Base-by-base conservation (phyloP, 148 eudicot genomes). In the Dianthus caryophyllus region DNA sequence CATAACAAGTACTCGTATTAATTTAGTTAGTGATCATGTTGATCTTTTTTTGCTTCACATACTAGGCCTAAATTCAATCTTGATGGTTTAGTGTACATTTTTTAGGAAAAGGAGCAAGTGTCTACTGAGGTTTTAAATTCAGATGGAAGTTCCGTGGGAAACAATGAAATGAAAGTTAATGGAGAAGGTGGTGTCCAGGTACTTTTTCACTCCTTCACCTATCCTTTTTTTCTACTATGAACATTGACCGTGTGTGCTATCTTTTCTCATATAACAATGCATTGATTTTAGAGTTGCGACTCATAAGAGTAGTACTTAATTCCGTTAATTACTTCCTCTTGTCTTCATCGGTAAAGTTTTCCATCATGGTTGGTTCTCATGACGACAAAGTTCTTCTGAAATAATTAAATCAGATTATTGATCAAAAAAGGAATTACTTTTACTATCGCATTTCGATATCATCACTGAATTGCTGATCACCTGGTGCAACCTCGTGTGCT, bases 131-230 rank as follows among this genome's bases (percentile, higher is more conserved):
- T 74, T 75, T 63, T 74, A 65, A 77, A 79, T 64, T 70, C 85
- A 22, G 64, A 74, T 55, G 69, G 71, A 21, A 69, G 71, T 55
- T 66, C 52, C 29, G 14, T 72, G 11, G 73, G 41, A 53, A 78
- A 69, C 38, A 75, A 68, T 30, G 81, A 71, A 30, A 75, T 52
- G 39, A 85, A 76, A 62, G 65, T 63, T 18, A 70, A 67, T 57
- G 75, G 63, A 25, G 77, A 78, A 80, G 82, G 21, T 25, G 80
- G 72, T 64, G 25, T 15, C 41, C 79, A 90, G 90, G 98, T 94
- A 79, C 39, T 30, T 46, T 31, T 16, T 61, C 38, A 38, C 47
- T 0, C 6, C 46, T 54, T 26, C 65, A 69, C 22, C 18, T 16
- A 21, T 6, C 38, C 2, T 47, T n/a, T 31, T 31, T 9, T 7